Evolutionary conservation across 371 early-diverging fungal species (phyloP).

Genomic region (Mortierella polycephala): DNA sequence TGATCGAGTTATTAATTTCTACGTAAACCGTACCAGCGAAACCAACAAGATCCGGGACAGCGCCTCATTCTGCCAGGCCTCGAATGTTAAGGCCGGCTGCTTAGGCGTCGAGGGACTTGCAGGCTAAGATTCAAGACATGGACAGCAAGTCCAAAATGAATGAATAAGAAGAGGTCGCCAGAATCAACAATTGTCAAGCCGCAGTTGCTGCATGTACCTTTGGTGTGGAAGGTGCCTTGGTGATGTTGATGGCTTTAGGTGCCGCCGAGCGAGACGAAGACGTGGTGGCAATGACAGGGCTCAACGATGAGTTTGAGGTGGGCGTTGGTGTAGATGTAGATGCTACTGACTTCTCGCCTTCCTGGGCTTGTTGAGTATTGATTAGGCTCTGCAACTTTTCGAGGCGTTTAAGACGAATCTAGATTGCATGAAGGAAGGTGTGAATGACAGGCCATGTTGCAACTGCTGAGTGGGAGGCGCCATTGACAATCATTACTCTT

Average conservation of each 20-base stretch:
- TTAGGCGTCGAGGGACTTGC: constrained; percentile 30
- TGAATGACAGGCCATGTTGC: background rate
- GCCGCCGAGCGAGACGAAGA: constrained; percentile 5
- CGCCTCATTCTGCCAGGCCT: constrained; percentile 89
- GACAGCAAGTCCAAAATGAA: no score
- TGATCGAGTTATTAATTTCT: constrained; percentile 1
- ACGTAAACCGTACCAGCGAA: constrained; percentile 73
- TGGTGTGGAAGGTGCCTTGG: constrained; percentile 5
- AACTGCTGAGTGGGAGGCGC: background rate
- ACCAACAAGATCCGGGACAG: constrained; percentile 83
- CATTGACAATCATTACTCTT: constrained; percentile 15
- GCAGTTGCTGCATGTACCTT: constrained; percentile 5
- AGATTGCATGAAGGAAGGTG: background rate
- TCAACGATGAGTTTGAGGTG: constrained; percentile 22
- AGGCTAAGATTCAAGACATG: constrained; percentile 6
- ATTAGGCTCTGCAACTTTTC: constrained; percentile 66
- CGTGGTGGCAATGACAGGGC: background rate
- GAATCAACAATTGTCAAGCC: background rate
- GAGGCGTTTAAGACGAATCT: constrained; percentile 79
- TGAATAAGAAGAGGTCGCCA: background rate
- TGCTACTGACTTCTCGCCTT: constrained; percentile 11
- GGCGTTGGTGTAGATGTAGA: constrained; percentile 25
- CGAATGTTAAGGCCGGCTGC: constrained; percentile 70
- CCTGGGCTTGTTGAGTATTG: constrained; percentile 20
- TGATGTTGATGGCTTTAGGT: background rate